phyloP scores from a whole-genome alignment of 441 rosid genomes.

The Adansonia grandidieri region DNA sequence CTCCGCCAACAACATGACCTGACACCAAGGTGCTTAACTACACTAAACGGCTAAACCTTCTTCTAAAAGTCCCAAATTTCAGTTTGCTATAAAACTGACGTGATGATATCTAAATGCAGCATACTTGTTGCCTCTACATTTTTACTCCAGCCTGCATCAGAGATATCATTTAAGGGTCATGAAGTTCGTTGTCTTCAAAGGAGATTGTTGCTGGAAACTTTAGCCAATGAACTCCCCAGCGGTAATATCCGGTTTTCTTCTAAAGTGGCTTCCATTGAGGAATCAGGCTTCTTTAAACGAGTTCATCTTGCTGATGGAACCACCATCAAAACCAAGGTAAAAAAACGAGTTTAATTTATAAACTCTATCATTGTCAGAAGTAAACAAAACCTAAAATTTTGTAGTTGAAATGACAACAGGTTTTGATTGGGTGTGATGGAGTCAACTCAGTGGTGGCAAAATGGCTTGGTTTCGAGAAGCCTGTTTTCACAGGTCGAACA shows the following conservation, averaged over 20 bases:
- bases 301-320: slow-evolving; percentile 72
- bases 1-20: slow-evolving; percentile 47
- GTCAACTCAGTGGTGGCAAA: slow-evolving; percentile 68
- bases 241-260: slow-evolving; percentile 68
- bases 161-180: slow-evolving; percentile 36
- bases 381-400: too few species aligned
- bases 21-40: slow-evolving; percentile 43
- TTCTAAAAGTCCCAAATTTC: neutral
- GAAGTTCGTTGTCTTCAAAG: slow-evolving; percentile 63
- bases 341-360: neutral
- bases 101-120: slow-evolving; percentile 34
- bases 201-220: slow-evolving; percentile 59
- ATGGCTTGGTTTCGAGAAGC: slow-evolving; percentile 66
- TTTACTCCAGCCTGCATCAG: slow-evolving; percentile 26
- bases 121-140: slow-evolving; percentile 36
- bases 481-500: slow-evolving; percentile 42
- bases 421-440: slow-evolving; percentile 80
- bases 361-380: too few species aligned
- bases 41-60: neutral
- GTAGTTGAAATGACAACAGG: slow-evolving; percentile 22
- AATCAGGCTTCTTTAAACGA: slow-evolving; percentile 49
- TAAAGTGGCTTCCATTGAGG: slow-evolving; percentile 63
- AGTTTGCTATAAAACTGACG: neutral
- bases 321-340: slow-evolving; percentile 66
- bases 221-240: slow-evolving; percentile 59